These are phyloP conservation scores for Paraphoma sp. DNA, from an alignment of 2,329 filamentous ascomycete genomes.

Conservation along the genomic window DNA sequence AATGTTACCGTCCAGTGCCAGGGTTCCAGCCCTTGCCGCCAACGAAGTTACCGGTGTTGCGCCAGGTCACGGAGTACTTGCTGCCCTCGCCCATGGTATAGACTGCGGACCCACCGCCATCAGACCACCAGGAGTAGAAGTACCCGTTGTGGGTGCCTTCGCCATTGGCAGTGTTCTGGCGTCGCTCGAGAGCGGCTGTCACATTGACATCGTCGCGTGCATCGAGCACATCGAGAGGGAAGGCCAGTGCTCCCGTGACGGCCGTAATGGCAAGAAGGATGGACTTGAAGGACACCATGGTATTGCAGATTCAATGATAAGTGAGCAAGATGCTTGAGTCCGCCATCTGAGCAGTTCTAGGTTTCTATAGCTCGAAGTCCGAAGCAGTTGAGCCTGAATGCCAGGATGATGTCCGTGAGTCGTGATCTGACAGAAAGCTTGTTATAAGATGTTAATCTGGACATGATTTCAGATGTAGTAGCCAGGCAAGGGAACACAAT, in stretches of 20 bases:
- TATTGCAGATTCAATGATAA: constrained; percentile 5
- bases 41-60: constrained; percentile 32
- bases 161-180: constrained; percentile 49
- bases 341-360: background rate
- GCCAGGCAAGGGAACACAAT: background rate
- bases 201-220: constrained; percentile 28
- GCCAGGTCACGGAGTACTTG: constrained; percentile 26
- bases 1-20: constrained; percentile 54
- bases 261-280: constrained; percentile 26
- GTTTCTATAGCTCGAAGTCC: constrained; percentile 13
- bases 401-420: constrained; percentile 14
- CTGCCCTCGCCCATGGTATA: constrained; percentile 30
- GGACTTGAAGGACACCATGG: constrained; percentile 31
- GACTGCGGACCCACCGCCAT: constrained; percentile 46
- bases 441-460: background rate
- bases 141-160: constrained; percentile 56
- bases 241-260: constrained; percentile 17
- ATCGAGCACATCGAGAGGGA: constrained; percentile 24
- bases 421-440: background rate
- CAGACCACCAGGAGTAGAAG: constrained; percentile 68
- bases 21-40: constrained; percentile 40
- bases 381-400: constrained; percentile 18
- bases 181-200: constrained; percentile 21
- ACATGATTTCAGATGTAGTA: background rate
- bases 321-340: constrained; percentile 12